These are phyloP conservation scores for Trichoderma polysporum DNA, from an alignment of 2,329 filamentous ascomycete genomes.

Conservation along the genomic window DNA sequence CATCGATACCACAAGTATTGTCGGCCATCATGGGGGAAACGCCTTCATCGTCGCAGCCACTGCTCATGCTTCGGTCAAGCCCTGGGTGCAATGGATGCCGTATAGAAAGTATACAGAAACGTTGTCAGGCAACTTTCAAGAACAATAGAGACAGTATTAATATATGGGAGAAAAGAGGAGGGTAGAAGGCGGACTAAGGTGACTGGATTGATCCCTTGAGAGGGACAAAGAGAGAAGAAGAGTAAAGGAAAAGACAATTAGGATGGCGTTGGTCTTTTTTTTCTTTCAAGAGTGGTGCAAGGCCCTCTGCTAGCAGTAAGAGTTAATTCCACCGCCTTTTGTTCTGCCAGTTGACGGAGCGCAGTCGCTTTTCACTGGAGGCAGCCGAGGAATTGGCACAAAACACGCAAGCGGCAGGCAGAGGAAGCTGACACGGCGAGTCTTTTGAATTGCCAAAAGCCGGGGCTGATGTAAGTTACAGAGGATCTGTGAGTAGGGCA, in stretches of 20 bases:
- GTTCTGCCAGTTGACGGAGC: constrained; percentile 9
- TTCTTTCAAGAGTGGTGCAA: neutral
- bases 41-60: constrained; percentile 29
- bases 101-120: neutral
- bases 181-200: constrained; percentile 2
- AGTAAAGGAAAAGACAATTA: neutral
- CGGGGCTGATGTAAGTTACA: neutral
- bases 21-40: constrained; percentile 46
- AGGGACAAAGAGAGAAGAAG: constrained; percentile 5
- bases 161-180: neutral
- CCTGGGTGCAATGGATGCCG: constrained; percentile 15
- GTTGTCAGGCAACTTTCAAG: neutral
- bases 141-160: neutral
- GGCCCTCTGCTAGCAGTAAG: neutral
- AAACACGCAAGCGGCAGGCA: neutral
- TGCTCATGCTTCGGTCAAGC: constrained; percentile 33
- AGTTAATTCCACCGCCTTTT: constrained; percentile 16
- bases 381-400: neutral
- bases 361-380: neutral
- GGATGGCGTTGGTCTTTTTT: neutral
- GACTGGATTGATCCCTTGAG: neutral
- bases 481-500: neutral
- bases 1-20: constrained; percentile 46
- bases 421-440: neutral
- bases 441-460: neutral